Conservation (phyloP, 768 basidiomycete genomes). For the Termitomyces sp. region DNA sequence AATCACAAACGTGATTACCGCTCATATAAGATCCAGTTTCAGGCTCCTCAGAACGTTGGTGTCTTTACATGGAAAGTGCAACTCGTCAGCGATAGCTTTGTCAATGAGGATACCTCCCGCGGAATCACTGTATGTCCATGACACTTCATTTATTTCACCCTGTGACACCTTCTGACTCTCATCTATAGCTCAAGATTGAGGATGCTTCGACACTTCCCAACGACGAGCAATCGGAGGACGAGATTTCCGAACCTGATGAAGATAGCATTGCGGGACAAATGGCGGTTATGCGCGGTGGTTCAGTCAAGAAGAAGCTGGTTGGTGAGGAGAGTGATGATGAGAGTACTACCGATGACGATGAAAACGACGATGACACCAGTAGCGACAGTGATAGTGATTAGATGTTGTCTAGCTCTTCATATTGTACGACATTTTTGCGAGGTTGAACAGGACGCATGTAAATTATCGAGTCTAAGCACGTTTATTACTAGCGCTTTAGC, state of each 20-base stretch:
- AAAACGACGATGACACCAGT: conserved; percentile 36
- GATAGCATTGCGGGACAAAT: conserved; percentile 96
- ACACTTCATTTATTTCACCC: not conserved
- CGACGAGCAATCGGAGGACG: conserved; percentile 74
- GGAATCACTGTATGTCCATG: conserved; percentile 64
- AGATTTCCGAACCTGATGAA: conserved; percentile 98
- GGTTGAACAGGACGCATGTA: conserved; percentile 17
- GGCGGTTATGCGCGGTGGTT: conserved; percentile 89
- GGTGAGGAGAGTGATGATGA: conserved; percentile 55
- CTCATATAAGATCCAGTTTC: conserved; percentile 90
- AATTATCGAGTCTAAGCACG: conserved; percentile 11
- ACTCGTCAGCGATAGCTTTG: conserved; percentile 83
- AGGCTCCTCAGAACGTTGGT: conserved; percentile 83
- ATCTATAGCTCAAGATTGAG: conserved; percentile 75
- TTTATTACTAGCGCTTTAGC: not conserved
- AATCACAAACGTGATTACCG: conserved; percentile 60
- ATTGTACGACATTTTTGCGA: conserved; percentile 1
- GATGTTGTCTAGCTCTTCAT: conserved; percentile 18
- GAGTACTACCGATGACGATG: conserved; percentile 51
- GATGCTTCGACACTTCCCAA: conserved; percentile 54
- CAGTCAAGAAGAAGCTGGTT: conserved; percentile 66
- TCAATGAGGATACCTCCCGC: conserved; percentile 71
- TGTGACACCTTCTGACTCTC: conserved; percentile 9
- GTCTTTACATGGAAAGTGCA: conserved; percentile 87
- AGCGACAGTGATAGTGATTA: conserved; percentile 51